Base-by-base conservation (phyloP, 2,329 filamentous ascomycete genomes). In the Nectriaceae sp. region DNA sequence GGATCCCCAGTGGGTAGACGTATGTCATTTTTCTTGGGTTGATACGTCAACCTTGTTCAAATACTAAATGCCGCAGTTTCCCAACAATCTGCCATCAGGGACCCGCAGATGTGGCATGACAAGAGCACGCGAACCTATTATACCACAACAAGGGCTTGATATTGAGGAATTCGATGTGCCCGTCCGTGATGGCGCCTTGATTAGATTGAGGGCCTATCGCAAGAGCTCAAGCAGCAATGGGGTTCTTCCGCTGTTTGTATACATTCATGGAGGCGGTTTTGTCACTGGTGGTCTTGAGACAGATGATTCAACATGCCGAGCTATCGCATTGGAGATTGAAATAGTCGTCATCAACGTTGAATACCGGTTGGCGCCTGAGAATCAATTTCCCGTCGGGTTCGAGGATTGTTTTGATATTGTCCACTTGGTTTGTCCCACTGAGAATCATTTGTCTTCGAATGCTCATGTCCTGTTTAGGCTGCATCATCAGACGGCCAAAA, bases 351-450 rank as follows among this genome's bases (percentile, higher is more conserved):
- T 79, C 6, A 78, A 73, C 48, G 70, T 79, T 1, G 75, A 77
- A 36, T 80, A 81, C 55, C 63, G 77, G 0, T 69, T 81, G 15
- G 75, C 75, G 1, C 78, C 78, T 0, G 77, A 80, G 54, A 62
- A 77, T 51, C 69, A 67, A 40, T 80, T 78, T 44, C 77, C 77
- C 0, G 60, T 60, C 3, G 70, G 71, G 3, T 67, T 78, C 11
- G 59, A 74, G 45, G 77, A 80, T 55, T 69, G 68, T 44, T 75
- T 70, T 50, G 76, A 79, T 52, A 48, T 64, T 18, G 53, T 63
- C 1, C 53, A 56, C 18, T 66, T 64, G 64, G 57, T 65, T 44
- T 37, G n/a, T 19, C 18, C 4, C 2, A 2, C 13, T 19, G 15
- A 19, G 13, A 4, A 3, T 5, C 24, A 47, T 21, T 44, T 22